Evolutionary conservation across 1,284 basidiomycete genomes (phyloP).

Genomic region (Cryptococcus amylolentus): DNA sequence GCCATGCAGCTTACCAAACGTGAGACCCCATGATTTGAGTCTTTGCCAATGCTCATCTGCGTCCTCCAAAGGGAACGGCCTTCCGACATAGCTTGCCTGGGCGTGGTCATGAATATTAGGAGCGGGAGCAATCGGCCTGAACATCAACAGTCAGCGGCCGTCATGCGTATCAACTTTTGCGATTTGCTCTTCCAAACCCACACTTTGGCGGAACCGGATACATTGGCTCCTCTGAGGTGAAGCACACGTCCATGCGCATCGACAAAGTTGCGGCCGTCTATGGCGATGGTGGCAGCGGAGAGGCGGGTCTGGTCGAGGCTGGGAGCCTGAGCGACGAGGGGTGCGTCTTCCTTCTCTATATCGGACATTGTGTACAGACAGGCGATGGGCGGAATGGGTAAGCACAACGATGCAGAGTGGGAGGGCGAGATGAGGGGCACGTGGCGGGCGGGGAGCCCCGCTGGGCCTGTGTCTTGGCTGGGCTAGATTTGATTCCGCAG

Average conservation of each 20-base stretch:
- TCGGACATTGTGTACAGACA: not conserved
- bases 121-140: slow-evolving; percentile 7
- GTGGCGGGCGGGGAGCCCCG: no score
- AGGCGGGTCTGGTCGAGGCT: not conserved
- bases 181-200: slow-evolving; percentile 50
- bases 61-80: slow-evolving; percentile 78
- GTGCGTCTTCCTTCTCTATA: not conserved
- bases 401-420: no score
- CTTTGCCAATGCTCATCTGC: slow-evolving; percentile 77
- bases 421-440: no score
- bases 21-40: slow-evolving; percentile 77
- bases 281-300: slow-evolving; percentile 16
- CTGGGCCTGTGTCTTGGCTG: no score
- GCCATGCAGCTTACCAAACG: slow-evolving; percentile 61
- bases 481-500: no score
- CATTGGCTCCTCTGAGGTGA: slow-evolving; percentile 71
- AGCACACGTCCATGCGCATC: slow-evolving; percentile 74
- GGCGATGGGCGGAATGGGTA: not conserved
- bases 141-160: not conserved
- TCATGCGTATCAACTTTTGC: not conserved
- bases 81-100: slow-evolving; percentile 70
- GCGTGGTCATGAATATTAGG: slow-evolving; percentile 50
- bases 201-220: slow-evolving; percentile 78
- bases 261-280: slow-evolving; percentile 65
- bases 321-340: not conserved